Evolutionary conservation across 805 yeast genomes (phyloP).

Genomic region (Cyberlindnera mississippiensis): DNA sequence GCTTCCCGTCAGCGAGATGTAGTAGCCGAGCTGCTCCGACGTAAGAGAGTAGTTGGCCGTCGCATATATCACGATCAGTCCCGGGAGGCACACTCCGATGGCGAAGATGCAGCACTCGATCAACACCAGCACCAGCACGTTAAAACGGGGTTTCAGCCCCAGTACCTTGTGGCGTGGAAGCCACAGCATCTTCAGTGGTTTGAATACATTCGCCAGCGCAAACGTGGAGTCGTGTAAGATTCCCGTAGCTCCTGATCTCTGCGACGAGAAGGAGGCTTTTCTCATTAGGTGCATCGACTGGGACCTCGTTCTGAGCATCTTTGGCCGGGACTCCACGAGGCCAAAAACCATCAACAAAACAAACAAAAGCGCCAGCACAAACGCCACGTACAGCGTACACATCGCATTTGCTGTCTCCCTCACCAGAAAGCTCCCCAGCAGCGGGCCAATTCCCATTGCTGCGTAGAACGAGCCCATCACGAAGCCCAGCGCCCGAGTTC

Average conservation of each 20-base stretch:
- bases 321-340: conserved; percentile 63
- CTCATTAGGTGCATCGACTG: conserved; percentile 35
- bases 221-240: background rate
- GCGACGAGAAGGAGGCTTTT: conserved; percentile 30
- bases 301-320: conserved; percentile 48
- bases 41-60: conserved; percentile 51
- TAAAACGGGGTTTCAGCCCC: conserved; percentile 37
- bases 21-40: conserved; percentile 51
- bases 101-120: conserved; percentile 42
- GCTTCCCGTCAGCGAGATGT: conserved; percentile 48
- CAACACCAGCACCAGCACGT: conserved; percentile 45
- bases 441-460: conserved; percentile 64
- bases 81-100: conserved; percentile 38
- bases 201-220: conserved; percentile 1
- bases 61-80: conserved; percentile 47
- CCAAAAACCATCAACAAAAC: conserved; percentile 35
- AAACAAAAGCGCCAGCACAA: conserved; percentile 30
- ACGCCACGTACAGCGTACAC: conserved; percentile 30
- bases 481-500: conserved; percentile 58
- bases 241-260: conserved; percentile 13
- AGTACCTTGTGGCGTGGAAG: conserved; percentile 37
- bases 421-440: conserved; percentile 44
- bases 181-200: conserved; percentile 55
- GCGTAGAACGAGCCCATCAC: conserved; percentile 54
- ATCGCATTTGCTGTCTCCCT: conserved; percentile 27